Evolutionary conservation across 1,284 basidiomycete genomes (phyloP), one percentile per base, ranked within the genome.

Genomic region (Fomitiporia mediterranea): DNA sequence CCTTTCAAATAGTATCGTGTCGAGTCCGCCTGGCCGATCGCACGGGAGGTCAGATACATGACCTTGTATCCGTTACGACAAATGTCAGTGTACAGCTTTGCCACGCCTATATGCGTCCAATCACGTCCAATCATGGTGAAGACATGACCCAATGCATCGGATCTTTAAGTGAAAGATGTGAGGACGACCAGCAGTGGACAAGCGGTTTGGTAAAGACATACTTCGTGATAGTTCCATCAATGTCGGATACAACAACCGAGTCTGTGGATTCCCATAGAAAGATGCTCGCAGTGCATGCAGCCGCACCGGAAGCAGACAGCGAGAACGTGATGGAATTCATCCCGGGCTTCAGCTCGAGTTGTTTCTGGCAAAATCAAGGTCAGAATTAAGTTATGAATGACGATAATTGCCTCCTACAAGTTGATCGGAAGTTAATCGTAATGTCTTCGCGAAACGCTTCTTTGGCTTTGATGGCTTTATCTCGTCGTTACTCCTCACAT

Each of bases 201-300:
- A 6, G 30, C 38, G 49, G 9, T 34, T 6, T 34, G 35, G 47
- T n/a, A 50, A 15, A 35, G 3, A 66, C 82, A 42, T 63, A 95
- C 93, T 97, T 98, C 34, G 97, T 99, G 68, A 99, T 99, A 0
- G 97, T 99, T 1, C 97, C 97, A 68, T 99, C 97, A 61, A 99
- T 99, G 68, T 99, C 97, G 34, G 95, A 98, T 42, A 99, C 86
- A 32, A 99, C 91, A 21, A 99, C 84, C 25, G 83, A 81, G 69
- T 98, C 93, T 7, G 83, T 86, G 27, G 86, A 83, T 60, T 98
- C 92, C 96, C 95, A 99, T 15, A 99, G 77, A 64, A 99, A 99
- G 63, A 99, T 91, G 3, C 94, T 81, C 7, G 97, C 94, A 1
- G 92, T 86, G 63, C 95, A 98, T 0, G 89, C 90, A 1, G 92